Evolutionary conservation across 106 monocot species (phyloP).

Genomic region (Posidonia australis): DNA sequence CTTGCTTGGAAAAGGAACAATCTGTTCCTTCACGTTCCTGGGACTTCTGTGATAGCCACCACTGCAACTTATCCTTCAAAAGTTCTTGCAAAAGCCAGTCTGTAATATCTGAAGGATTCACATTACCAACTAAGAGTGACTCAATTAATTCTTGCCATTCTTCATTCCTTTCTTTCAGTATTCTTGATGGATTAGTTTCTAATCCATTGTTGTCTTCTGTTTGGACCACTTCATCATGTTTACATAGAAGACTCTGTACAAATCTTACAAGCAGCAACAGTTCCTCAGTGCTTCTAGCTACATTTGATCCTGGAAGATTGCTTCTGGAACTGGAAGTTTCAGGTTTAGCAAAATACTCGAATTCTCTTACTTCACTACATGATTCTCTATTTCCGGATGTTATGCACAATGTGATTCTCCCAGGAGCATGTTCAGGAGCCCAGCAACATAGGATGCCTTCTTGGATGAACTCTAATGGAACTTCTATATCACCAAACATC

Average conservation of each 20-base stretch:
- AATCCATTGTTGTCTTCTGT: background rate
- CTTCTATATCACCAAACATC: conserved; percentile 63
- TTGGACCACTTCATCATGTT: conserved; percentile 8
- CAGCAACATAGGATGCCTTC: conserved; percentile 51
- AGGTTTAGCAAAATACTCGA: conserved; percentile 37
- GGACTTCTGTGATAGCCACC: conserved; percentile 39
- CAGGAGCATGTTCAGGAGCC: conserved; percentile 38
- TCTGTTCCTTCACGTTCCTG: conserved; percentile 9
- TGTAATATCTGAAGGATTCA: background rate
- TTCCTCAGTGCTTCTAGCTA: conserved; percentile 27
- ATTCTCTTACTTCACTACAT: conserved; percentile 58
- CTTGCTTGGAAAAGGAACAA: conserved; percentile 47
- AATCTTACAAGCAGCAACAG: conserved; percentile 33
- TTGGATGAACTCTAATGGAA: conserved; percentile 48
- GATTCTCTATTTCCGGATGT: conserved; percentile 54
- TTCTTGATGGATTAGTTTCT: conserved; percentile 11
- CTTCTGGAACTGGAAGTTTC: conserved; percentile 5
- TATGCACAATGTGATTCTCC: conserved; percentile 42
- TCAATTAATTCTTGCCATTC: conserved; percentile 6
- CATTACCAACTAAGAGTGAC: background rate
- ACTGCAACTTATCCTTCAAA: conserved; percentile 49
- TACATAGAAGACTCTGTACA: conserved; percentile 28
- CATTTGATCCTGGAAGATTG: conserved; percentile 3
- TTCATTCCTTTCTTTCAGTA: conserved; percentile 5
- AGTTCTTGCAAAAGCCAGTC: conserved; percentile 56